Conservation (phyloP, 2,329 filamentous ascomycete genomes). For the Chaetomium olivaceum region DNA sequence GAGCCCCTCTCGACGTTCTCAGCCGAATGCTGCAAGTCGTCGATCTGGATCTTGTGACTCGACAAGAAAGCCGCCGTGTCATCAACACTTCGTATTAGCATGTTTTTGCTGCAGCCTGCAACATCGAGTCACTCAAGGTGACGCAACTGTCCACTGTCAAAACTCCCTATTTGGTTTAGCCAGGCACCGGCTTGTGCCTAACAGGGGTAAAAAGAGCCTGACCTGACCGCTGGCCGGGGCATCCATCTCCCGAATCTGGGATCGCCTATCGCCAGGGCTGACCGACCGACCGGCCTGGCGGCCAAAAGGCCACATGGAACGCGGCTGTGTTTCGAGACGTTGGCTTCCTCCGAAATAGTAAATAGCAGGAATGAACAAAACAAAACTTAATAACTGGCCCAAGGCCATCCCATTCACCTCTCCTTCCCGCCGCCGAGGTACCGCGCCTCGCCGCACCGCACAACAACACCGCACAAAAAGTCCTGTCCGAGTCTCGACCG, state of each 20-base stretch:
- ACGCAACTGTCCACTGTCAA: slow-evolving; percentile 8
- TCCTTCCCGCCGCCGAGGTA: not conserved
- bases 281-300: slow-evolving; percentile 3
- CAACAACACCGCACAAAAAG: not conserved
- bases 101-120: slow-evolving; percentile 21
- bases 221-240: slow-evolving; percentile 2
- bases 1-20: not conserved
- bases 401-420: not conserved
- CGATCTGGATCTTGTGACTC: not conserved
- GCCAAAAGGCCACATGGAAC: slow-evolving; percentile 16
- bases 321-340: slow-evolving; percentile 15
- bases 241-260: slow-evolving; percentile 1
- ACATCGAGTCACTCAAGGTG: not conserved
- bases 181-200: slow-evolving; percentile 17
- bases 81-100: slow-evolving; percentile 20
- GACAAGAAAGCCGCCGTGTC: not conserved
- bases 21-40: not conserved
- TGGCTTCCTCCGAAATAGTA: not conserved
- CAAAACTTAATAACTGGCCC: not conserved
- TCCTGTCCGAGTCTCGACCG: not conserved
- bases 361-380: not conserved
- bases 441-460: not conserved
- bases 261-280: slow-evolving; percentile 14
- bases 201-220: slow-evolving; percentile 10
- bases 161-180: slow-evolving; percentile 20